Conservation (phyloP, 805 yeast genomes). For the Wickerhamomyces ciferrii region DNA sequence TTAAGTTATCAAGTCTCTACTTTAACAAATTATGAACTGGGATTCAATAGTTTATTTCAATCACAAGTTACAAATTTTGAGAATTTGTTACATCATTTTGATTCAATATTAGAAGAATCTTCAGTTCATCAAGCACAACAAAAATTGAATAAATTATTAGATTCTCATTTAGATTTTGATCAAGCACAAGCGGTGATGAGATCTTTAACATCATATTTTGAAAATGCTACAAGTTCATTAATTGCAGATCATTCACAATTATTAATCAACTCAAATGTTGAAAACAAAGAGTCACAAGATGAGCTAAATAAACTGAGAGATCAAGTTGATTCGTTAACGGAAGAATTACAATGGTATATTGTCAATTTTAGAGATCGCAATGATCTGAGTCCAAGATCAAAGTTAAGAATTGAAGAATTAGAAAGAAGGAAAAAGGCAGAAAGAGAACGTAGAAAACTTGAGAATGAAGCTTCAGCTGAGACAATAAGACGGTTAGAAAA, state of each 20-base stretch:
- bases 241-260: conserved; percentile 47
- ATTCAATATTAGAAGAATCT: conserved; percentile 49
- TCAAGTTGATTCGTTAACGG: conserved; percentile 1
- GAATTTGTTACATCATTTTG: conserved; percentile 43
- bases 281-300: background rate
- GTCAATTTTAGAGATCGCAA: conserved; percentile 6
- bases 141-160: conserved; percentile 38
- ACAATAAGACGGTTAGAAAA: conserved; percentile 48
- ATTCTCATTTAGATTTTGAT: conserved; percentile 21
- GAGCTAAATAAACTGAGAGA: conserved; percentile 4
- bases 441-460: conserved; percentile 62
- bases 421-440: conserved; percentile 65
- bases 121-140: conserved; percentile 56
- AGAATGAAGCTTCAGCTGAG: conserved; percentile 47
- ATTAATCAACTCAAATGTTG: conserved; percentile 12
- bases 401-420: conserved; percentile 54
- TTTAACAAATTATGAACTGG: conserved; percentile 30
- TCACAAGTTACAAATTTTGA: conserved; percentile 42
- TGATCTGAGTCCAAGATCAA: conserved; percentile 29
- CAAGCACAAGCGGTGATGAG: conserved; percentile 28
- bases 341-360: conserved; percentile 15
- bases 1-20: conserved; percentile 20
- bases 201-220: conserved; percentile 47
- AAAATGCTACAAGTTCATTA: conserved; percentile 55
- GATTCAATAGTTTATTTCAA: conserved; percentile 35